These are phyloP conservation scores for Zalaria obscura DNA, from an alignment of 2,329 filamentous ascomycete genomes.

Conservation along the genomic window DNA sequence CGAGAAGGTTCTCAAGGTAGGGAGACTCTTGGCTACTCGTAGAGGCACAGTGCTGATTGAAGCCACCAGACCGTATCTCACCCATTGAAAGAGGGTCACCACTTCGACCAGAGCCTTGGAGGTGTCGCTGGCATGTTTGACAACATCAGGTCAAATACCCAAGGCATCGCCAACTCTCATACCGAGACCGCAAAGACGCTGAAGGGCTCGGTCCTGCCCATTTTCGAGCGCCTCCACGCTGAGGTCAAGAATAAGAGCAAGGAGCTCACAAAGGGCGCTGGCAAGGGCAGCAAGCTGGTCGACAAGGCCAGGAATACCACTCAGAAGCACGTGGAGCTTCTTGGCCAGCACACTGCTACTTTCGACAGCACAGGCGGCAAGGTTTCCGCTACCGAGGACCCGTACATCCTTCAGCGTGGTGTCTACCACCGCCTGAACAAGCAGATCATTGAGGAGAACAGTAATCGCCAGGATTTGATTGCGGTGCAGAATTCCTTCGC, in stretches of 20 bases:
- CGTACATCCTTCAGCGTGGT: conserved; percentile 73
- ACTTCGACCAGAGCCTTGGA: conserved; percentile 83
- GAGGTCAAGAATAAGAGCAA: conserved; percentile 96
- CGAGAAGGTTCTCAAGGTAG: conserved; percentile 78
- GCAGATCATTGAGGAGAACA: conserved; percentile 91
- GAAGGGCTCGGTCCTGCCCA: conserved; percentile 71
- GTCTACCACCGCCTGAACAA: conserved; percentile 74
- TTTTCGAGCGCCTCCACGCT: conserved; percentile 80
- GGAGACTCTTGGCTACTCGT: conserved; percentile 1
- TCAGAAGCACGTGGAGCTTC: conserved; percentile 90
- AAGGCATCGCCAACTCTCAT: conserved; percentile 79
- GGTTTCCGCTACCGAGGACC: conserved; percentile 61
- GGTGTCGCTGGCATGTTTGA: conserved; percentile 86
- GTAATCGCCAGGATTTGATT: conserved; percentile 81
- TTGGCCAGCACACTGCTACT: conserved; percentile 70
- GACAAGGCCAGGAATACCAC: conserved; percentile 75
- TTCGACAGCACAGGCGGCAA: conserved; percentile 65
- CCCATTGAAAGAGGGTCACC: conserved; percentile 76
- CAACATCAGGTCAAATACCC: conserved; percentile 84
- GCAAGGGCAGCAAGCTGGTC: conserved; percentile 77
- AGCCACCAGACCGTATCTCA: conserved; percentile 57
- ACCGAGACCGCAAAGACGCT: conserved; percentile 83
- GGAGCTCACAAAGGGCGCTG: conserved; percentile 67
- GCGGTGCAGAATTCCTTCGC: conserved; percentile 83
- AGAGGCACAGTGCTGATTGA: conserved; percentile 5